Evolutionary conservation across 2,329 filamentous ascomycete genomes (phyloP), one percentile per base, ranked within the genome.

Genomic region (Aspergillus oerlinghausenensis): DNA sequence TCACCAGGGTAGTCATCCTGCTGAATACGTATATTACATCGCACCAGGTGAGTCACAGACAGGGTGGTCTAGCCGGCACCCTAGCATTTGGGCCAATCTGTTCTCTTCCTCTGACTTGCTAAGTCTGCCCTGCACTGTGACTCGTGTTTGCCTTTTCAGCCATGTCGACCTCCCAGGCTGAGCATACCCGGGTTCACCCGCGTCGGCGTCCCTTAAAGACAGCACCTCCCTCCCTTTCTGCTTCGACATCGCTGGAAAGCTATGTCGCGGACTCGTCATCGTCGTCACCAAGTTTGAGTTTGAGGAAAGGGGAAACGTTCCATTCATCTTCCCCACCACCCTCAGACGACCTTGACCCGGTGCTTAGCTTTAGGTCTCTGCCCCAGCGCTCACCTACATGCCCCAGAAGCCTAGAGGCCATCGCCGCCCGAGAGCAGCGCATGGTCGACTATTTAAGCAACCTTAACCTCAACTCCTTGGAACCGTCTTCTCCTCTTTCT

Each of bases 291-390:
- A 64, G 65, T 55, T 66, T 82, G 73, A 76, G 79, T 72, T 81
- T 91, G 73, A 82, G 80, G 71, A 91, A 90, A 78, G 86, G 86
- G 67, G 85, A 87, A 54, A 90, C 88, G 65, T 83, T 83, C 59
- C 77, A 82, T 64, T 72, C 80, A 35, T 73, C 76, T 4, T 69
- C 66, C 43, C 73, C 74, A 38, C 71, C 77, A 38, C 71, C 77
- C 23, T 70, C 72, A 26, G 67, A 67, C 60, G 72, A 76, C 58
- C 59, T 68, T 66, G 74, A 79, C 59, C 76, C 77, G 21, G 67
- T 77, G 19, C 58, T 78, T 49, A 72, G 69, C 66, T 71, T 79
- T 59, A 75, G 73, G 62, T 77, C 74, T 56, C 80, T 89, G 66
- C 82, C 79, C 67, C 77, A 82, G 64, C 86, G 88, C 58, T 86